phyloP scores from a whole-genome alignment of 441 rosid genomes.

The Pelargonium australe region DNA sequence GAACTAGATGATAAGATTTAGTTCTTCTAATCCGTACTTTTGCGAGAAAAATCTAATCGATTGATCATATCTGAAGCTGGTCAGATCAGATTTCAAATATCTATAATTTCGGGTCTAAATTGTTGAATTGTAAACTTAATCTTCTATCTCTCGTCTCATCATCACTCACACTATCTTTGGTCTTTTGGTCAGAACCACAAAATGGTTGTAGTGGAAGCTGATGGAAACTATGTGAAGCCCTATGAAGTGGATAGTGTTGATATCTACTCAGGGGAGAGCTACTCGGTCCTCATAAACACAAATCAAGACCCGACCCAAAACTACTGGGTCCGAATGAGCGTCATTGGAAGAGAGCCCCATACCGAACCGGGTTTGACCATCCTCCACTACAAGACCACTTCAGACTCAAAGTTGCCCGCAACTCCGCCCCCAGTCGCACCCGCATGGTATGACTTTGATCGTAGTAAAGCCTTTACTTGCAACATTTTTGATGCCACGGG shows the following conservation, averaged over 20 bases:
- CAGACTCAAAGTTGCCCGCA: slow-evolving; percentile 30
- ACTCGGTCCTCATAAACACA: slow-evolving; percentile 57
- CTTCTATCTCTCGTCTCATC: background rate
- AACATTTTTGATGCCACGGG: slow-evolving; percentile 30
- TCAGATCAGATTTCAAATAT: no score
- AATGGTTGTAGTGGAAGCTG: slow-evolving; percentile 73
- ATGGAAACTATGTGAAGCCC: slow-evolving; percentile 64
- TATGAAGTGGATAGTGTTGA: slow-evolving; percentile 46
- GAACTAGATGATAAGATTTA: no score
- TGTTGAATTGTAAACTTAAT: no score
- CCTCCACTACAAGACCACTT: slow-evolving; percentile 40
- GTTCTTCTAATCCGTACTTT: no score
- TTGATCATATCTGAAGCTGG: no score
- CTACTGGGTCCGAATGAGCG: slow-evolving; percentile 59
- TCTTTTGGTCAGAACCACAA: slow-evolving; percentile 44
- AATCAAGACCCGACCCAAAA: slow-evolving; percentile 40
- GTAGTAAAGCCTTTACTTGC: slow-evolving; percentile 39
- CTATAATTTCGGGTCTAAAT: no score
- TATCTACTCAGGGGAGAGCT: slow-evolving; percentile 74
- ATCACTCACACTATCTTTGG: background rate
- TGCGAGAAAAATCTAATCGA: no score
- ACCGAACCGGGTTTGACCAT: slow-evolving; percentile 53
- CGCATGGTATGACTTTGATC: slow-evolving; percentile 47
- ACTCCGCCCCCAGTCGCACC: slow-evolving; percentile 56
- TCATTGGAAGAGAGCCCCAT: slow-evolving; percentile 48